Conservation (phyloP, 768 basidiomycete genomes). For the Neoboletus subvelutipes region DNA sequence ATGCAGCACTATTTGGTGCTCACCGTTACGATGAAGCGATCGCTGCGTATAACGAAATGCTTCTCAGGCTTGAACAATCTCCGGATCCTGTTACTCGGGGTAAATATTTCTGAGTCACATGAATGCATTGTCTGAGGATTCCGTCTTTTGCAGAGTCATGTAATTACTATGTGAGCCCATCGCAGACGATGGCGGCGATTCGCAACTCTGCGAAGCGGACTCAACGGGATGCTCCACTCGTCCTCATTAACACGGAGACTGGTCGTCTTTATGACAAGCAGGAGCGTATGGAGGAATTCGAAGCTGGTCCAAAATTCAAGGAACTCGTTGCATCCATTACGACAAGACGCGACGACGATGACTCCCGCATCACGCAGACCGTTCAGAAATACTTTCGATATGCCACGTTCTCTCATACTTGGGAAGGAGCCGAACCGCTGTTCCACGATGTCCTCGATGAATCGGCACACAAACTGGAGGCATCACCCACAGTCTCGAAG, state of each 20-base stretch:
- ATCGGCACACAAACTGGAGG: not conserved
- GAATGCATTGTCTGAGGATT: not conserved
- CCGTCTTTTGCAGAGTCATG: not conserved
- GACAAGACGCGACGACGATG: not conserved
- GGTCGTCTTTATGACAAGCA: not conserved
- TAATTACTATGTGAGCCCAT: not conserved
- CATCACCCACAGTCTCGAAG: not conserved
- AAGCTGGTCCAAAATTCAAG: not conserved
- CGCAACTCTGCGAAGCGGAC: not conserved
- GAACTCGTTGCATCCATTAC: not conserved
- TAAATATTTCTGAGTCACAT: not conserved
- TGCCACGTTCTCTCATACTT: not conserved
- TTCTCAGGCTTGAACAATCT: not conserved
- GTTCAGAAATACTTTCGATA: not conserved
- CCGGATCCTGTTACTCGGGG: not conserved
- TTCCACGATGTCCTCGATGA: not conserved
- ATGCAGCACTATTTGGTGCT: not conserved
- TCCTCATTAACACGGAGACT: not conserved
- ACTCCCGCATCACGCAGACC: not conserved
- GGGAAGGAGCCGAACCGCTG: not conserved
- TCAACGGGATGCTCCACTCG: not conserved
- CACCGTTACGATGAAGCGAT: not conserved
- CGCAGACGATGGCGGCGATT: not conserved
- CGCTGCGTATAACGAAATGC: not conserved
- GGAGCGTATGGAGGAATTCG: not conserved